phyloP scores from a whole-genome alignment of 2,329 filamentous ascomycete species.

The Xylaria sp. region DNA sequence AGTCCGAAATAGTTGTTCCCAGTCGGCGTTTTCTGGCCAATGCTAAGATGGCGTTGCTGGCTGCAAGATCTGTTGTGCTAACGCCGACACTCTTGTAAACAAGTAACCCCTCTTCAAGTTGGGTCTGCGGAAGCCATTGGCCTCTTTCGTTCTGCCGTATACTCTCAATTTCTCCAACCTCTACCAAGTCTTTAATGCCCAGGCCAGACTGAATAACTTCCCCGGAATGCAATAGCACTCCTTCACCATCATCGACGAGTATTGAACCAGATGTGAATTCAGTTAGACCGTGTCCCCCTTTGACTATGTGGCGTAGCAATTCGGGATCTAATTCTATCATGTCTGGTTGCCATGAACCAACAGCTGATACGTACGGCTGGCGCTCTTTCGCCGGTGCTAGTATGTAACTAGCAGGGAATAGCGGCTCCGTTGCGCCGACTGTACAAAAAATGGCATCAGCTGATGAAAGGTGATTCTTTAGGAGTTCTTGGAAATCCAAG shows the following conservation, averaged over 20 bases:
- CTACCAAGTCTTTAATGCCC: neutral
- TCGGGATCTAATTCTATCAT: slow-evolving; percentile 28
- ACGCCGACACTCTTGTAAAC: slow-evolving; percentile 27
- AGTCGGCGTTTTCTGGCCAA: slow-evolving; percentile 18
- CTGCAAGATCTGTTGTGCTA: slow-evolving; percentile 25
- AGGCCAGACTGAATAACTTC: slow-evolving; percentile 17
- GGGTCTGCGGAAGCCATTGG: neutral
- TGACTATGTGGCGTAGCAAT: neutral
- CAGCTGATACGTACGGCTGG: slow-evolving; percentile 24
- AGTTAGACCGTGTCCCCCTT: neutral
- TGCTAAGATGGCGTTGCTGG: slow-evolving; percentile 22
- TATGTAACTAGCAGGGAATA: slow-evolving; percentile 18
- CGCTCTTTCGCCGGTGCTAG: slow-evolving; percentile 3
- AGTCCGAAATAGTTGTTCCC: slow-evolving; percentile 17
- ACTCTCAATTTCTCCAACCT: slow-evolving; percentile 18
- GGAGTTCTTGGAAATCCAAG: slow-evolving; percentile 3
- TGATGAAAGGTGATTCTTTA: neutral
- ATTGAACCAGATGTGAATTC: slow-evolving; percentile 14
- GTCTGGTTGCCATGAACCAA: slow-evolving; percentile 27
- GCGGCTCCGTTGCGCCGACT: slow-evolving; percentile 8
- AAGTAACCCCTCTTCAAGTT: slow-evolving; percentile 21
- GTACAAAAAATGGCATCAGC: slow-evolving; percentile 26
- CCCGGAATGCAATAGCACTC: slow-evolving; percentile 21
- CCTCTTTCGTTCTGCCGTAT: neutral
- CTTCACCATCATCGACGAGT: slow-evolving; percentile 24